phyloP scores from a whole-genome alignment of 2,329 filamentous ascomycete genomes.

The Aspergillus texensis region DNA sequence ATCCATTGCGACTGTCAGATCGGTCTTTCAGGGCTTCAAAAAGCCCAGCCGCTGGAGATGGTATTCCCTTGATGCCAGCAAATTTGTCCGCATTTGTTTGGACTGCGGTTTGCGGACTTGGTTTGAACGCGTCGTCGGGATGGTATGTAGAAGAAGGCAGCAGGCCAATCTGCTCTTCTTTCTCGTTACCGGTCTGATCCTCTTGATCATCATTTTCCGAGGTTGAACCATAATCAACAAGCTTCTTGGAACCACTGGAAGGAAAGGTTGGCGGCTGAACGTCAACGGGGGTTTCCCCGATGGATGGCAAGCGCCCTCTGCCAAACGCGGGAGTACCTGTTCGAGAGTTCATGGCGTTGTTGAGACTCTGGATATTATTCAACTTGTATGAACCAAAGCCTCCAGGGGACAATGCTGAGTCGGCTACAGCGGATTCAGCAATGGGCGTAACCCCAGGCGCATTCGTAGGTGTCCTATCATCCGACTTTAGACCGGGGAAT shows the following conservation, averaged over 20 bases:
- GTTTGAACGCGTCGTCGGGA: slow-evolving; percentile 43
- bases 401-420: slow-evolving; percentile 67
- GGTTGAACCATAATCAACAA: slow-evolving; percentile 52
- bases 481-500: slow-evolving; percentile 59
- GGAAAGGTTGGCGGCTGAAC: slow-evolving; percentile 47
- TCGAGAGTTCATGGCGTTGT: slow-evolving; percentile 69
- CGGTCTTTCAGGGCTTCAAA: slow-evolving; percentile 66
- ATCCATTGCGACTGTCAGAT: slow-evolving; percentile 58
- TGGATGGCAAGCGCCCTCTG: slow-evolving; percentile 72
- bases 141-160: slow-evolving; percentile 51
- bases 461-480: slow-evolving; percentile 73
- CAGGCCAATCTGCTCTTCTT: slow-evolving; percentile 29
- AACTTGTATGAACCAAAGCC: slow-evolving; percentile 61
- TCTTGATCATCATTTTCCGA: slow-evolving; percentile 44
- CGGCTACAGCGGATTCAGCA: slow-evolving; percentile 68
- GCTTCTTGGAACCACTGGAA: slow-evolving; percentile 45
- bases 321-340: slow-evolving; percentile 64
- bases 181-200: slow-evolving; percentile 28
- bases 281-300: slow-evolving; percentile 68
- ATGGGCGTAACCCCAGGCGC: slow-evolving; percentile 82
- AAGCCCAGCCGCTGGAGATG: slow-evolving; percentile 68
- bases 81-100: slow-evolving; percentile 67
- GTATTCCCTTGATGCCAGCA: slow-evolving; percentile 60
- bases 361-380: slow-evolving; percentile 66
- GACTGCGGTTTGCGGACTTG: slow-evolving; percentile 63